phyloP scores from a whole-genome alignment of 257 asterid genomes.

The Craterostigma plantagineum region DNA sequence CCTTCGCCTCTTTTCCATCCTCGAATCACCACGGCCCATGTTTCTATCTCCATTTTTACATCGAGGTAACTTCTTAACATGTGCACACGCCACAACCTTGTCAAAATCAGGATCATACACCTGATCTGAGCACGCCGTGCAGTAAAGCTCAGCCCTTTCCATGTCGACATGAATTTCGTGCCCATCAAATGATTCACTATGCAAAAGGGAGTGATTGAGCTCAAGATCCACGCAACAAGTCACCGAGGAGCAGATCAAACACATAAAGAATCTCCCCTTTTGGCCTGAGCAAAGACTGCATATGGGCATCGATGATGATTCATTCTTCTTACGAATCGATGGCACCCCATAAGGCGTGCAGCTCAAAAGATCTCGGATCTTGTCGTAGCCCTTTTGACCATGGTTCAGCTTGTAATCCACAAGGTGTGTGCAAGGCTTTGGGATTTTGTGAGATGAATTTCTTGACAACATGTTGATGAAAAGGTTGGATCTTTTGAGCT shows the following conservation, averaged over 20 bases:
- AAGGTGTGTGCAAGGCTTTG: conserved; percentile 53
- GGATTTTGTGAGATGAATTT: conserved; percentile 18
- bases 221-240: conserved; percentile 23
- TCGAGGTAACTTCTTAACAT: conserved; percentile 15
- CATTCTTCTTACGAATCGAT: conserved; percentile 21
- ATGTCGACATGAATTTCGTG: conserved; percentile 55
- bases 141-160: conserved; percentile 65
- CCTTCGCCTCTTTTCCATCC: conserved; percentile 56
- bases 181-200: conserved; percentile 23
- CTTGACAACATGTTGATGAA: conserved; percentile 28
- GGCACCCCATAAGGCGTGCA: conserved; percentile 38
- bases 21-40: conserved; percentile 40
- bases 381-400: conserved; percentile 27
- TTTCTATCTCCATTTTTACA: conserved; percentile 27
- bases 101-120: conserved; percentile 72
- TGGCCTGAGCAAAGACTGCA: conserved; percentile 39
- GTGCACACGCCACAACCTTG: conserved; percentile 30
- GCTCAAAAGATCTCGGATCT: conserved; percentile 31
- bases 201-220: conserved; percentile 36
- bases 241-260: conserved; percentile 60
- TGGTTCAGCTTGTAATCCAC: conserved; percentile 45
- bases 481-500: background rate
- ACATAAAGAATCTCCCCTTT: conserved; percentile 34
- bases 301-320: conserved; percentile 14
- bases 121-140: conserved; percentile 63